A percentile compares a stretch with the other conserved stretches of the same genome.
Evolutionary conservation across 1,139 yeast species (phyloP).

Genomic region (Debaryomyces udenii): DNA sequence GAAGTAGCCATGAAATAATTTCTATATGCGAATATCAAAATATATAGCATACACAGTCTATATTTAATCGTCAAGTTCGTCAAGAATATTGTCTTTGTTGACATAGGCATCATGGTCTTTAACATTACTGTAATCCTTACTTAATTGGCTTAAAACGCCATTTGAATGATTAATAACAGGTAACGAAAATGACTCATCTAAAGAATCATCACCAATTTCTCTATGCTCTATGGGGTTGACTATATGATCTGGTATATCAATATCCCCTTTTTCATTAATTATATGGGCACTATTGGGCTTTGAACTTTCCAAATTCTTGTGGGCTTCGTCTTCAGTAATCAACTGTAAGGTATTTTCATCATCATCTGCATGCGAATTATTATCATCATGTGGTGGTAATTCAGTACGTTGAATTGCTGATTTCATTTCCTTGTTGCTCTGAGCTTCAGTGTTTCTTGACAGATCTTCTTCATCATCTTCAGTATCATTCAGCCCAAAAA

Average conservation of each 20-base stretch:
- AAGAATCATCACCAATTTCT: conserved; percentile 11
- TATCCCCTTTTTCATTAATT: no score
- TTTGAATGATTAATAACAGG: conserved; percentile 28
- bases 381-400: no score
- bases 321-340: no score
- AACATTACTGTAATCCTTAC: conserved; percentile 8
- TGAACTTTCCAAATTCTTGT: no score
- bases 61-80: conserved; percentile 16
- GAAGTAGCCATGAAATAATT: no score
- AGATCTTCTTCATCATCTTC: conserved; percentile 25
- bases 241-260: no score
- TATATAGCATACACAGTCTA: background rate
- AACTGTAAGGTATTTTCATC: no score
- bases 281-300: no score
- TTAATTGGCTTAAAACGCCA: conserved; percentile 16
- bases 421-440: background rate
- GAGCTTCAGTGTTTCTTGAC: conserved; percentile 14
- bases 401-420: background rate
- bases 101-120: conserved; percentile 8
- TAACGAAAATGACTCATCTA: conserved; percentile 36
- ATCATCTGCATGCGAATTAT: conserved; percentile 11
- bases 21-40: no score
- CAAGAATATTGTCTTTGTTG: conserved; percentile 16
- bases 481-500: conserved; percentile 28
- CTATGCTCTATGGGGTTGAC: background rate